Evolutionary conservation across 306 rosid genomes (phyloP), one percentile per base, ranked within the genome.

Genomic region (Cicer judaicum): DNA sequence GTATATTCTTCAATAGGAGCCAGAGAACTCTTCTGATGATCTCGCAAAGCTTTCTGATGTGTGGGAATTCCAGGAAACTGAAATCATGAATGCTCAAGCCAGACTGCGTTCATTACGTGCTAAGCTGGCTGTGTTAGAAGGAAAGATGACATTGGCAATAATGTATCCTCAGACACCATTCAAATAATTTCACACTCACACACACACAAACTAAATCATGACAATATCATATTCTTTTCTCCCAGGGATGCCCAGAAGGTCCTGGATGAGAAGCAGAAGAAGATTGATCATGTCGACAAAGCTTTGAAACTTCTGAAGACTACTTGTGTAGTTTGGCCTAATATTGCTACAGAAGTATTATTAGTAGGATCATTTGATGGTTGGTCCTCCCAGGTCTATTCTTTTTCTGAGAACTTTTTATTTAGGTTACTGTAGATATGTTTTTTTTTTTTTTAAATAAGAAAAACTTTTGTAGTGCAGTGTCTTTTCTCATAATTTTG

Each of bases 321-420:
- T 50, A 69, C 89, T 72, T 82, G 85, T 81, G 79, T 95, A 74
- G 87, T 89, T 44, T 95, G 97, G 96, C 88, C 93, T 15, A 92
- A 72, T 83, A 56, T 82, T 57, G 99, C 96, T 80, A 84, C 97
- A 4, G 91, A 89, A 84, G 99, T 95, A 81, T 84, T 90, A 70
- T 77, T 95, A 53, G 78, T 72, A 5, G 99, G 98, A 71, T 95
- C 99, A 29, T 95, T 87, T 73, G 98, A 95, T 84, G 99, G 99
- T 73, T 92, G 99, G 98, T 80, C 92, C 39, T 74, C 87, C 62
- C 85, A 90, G 99, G 97, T 95, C 6, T 75, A 50, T 52, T 75
- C 68, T 77, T 69, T 55, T 53, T n/a, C 38, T 13, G 39, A 14
- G n/a, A 47, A 68, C 65, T 49, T 61, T 63, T 18, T 42, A 72